Base-by-base conservation (phyloP, 257 asterid species). In the Scutellaria galericulata region DNA sequence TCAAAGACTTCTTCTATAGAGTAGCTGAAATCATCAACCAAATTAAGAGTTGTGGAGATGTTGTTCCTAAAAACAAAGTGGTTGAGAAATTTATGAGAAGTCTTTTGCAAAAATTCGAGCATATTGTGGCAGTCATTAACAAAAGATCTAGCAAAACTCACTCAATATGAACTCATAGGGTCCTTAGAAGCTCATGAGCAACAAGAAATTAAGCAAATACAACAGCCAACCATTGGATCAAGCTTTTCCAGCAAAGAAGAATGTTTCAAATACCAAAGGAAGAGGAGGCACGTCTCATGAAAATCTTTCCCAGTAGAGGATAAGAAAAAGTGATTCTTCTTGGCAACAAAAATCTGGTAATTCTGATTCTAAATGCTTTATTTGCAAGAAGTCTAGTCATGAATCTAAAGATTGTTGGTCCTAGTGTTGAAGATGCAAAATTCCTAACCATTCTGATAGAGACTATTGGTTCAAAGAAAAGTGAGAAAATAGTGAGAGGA, bases 101-200 rank as follows among this genome's bases (percentile, higher is more conserved):
- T 2, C 27, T 22, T 22, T 2, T 22, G 27, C 27, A n/a, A 22
- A 22, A 22, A 22, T 22, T 22, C 2, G 2, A 22, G 27, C 27
- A 22, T 22, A 22, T 22, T 22, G n/a, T 22, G 27, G 27, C 27
- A 2, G 2, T 22, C 27, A 22, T 22, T 22, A 22, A 22, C 27
- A 22, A 22, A 22, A 22, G 27, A 22, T 22, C 27, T 22, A 1
- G 27, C 27, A 22, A 22, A 22, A 22, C 27, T 22, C 57, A 66
- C 71, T 7, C 31, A 24, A 66, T 48, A 66, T 48, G 59, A 48
- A 66, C 71, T 66, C 20, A 66, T 66, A 35, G 51, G 44, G 9
- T 56, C 63, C 44, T 61, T 61, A 40, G 51, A 61, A 61, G 67
- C 51, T 39, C 40, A 55, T 24, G 39, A 20, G 18, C 46, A 59